Evolutionary conservation across 2,329 filamentous ascomycete genomes (phyloP), one percentile per base, ranked within the genome.

Genomic region (Lanzia echinophila): DNA sequence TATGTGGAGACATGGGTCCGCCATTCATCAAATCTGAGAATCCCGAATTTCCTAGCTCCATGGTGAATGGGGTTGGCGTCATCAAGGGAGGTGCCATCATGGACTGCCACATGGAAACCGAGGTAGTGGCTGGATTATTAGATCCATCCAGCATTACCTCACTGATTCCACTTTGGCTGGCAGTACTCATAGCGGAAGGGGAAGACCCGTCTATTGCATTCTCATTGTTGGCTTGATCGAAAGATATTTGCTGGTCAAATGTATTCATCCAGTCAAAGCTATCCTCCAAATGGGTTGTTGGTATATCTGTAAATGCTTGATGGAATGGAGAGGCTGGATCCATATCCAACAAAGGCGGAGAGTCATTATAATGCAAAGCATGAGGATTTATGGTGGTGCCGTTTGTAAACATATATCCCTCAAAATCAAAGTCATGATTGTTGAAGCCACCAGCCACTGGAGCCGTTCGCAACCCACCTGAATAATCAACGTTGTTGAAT

Each of bases 181-280:
- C 89, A 42, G 89, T 95, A 73, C 92, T 97, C 69, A 97, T 92
- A 45, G 90, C 90, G 8, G 94, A 97, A 15, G 94, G 94, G 13
- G 94, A 97, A 11, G 94, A 97, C 56, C 88, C 90, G 64, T 96
- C 92, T 51, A 96, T 81, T 28, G 88, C 90, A 60, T 84, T 86
- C 63, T 96, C 90, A 65, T 86, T 87, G 64, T 86, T 87, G 53
- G 76, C 73, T 54, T 79, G 81, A 63, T 78, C 79, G 68, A 90
- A 84, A 7, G 81, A 81, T 76, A 92, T 82, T 44, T 87, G 82
- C 64, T 86, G 68, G 95, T 88, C 13, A 34, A 24, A 13, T 48
- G 15, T 20, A 87, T 87, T 56, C 72, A 84, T 81, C 90, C 90
- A 97, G 63, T 90, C 87, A 68, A 94, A 89, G 62, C 77, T 81